A percentile compares a stretch with the other conserved stretches of the same genome.
Conservation (phyloP, 441 rosid genomes). For the Croton laevigatus region DNA sequence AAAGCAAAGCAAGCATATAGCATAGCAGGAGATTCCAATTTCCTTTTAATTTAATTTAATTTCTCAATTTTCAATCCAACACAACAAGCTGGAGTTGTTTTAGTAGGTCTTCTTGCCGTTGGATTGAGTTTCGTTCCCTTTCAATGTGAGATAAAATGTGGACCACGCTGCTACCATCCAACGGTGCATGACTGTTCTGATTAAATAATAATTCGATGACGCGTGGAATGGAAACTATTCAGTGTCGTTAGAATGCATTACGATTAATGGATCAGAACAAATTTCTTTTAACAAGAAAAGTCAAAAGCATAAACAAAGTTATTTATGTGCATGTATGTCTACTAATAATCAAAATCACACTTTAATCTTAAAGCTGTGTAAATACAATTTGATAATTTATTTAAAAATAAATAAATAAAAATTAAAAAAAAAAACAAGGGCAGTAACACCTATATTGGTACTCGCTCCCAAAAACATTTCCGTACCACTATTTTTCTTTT, state of each 20-base stretch:
- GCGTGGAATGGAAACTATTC: constrained; percentile 21
- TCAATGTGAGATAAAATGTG: constrained; percentile 25
- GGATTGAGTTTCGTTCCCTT: constrained; percentile 20
- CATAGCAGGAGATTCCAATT: constrained; percentile 11
- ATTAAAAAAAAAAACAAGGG: too few species aligned
- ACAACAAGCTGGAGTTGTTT: constrained; percentile 17
- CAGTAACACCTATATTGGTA: too few species aligned
- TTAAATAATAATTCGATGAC: neutral
- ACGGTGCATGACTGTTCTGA: constrained; percentile 19
- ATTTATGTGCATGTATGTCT: too few species aligned
- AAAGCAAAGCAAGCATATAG: neutral
- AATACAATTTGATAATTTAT: too few species aligned
- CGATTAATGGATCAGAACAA: neutral
- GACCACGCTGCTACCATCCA: constrained; percentile 32
- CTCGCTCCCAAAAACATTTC: too few species aligned
- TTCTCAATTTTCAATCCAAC: constrained; percentile 21
- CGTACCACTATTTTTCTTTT: too few species aligned
- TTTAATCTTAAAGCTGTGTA: too few species aligned
- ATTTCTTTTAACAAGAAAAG: neutral
- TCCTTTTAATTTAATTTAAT: constrained; percentile 3
- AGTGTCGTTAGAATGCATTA: neutral
- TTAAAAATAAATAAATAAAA: too few species aligned
- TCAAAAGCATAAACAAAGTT: neutral
- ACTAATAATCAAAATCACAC: too few species aligned
- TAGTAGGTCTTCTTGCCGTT: constrained; percentile 26